Evolutionary conservation across 2,329 filamentous ascomycete genomes (phyloP).

Genomic region (Pezicula rhizophila): DNA sequence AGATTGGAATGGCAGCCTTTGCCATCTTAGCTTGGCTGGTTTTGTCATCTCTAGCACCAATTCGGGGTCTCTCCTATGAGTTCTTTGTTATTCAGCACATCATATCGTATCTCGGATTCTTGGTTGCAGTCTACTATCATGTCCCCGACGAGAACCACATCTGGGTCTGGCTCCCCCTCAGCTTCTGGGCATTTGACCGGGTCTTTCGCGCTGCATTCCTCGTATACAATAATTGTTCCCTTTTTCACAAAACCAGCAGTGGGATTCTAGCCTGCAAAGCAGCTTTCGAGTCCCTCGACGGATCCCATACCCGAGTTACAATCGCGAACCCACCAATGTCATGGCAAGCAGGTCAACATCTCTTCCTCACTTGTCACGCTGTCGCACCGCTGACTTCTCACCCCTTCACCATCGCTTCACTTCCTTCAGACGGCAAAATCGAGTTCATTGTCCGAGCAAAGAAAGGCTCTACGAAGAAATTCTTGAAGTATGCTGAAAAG

Average conservation of each 20-base stretch:
- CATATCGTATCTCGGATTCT: slow-evolving; percentile 41
- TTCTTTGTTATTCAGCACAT: slow-evolving; percentile 49
- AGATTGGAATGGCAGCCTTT: slow-evolving; percentile 46
- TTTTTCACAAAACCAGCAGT: slow-evolving; percentile 30
- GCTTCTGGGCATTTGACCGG: slow-evolving; percentile 39
- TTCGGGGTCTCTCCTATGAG: slow-evolving; percentile 44
- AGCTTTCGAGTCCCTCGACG: slow-evolving; percentile 42
- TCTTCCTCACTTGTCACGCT: slow-evolving; percentile 52
- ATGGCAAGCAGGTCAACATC: slow-evolving; percentile 59
- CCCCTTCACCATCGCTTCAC: slow-evolving; percentile 56
- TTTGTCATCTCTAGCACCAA: slow-evolving; percentile 41
- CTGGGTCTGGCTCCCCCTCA: slow-evolving; percentile 41
- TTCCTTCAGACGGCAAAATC: slow-evolving; percentile 47
- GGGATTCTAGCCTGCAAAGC: slow-evolving; percentile 35
- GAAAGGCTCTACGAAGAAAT: slow-evolving; percentile 43
- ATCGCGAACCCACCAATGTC: slow-evolving; percentile 47
- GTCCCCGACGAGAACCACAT: slow-evolving; percentile 34
- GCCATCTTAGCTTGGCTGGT: slow-evolving; percentile 44
- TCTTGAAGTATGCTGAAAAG: slow-evolving; percentile 45
- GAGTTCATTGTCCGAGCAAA: slow-evolving; percentile 51
- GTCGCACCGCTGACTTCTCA: slow-evolving; percentile 54
- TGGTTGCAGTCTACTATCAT: slow-evolving; percentile 42
- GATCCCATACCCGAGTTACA: slow-evolving; percentile 49
- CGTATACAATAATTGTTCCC: slow-evolving; percentile 33
- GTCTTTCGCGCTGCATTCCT: slow-evolving; percentile 30